These are phyloP conservation scores for Tetrahymena thermophila DNA, from an alignment of 73 alveolate genomes.

Conservation along the genomic window DNA sequence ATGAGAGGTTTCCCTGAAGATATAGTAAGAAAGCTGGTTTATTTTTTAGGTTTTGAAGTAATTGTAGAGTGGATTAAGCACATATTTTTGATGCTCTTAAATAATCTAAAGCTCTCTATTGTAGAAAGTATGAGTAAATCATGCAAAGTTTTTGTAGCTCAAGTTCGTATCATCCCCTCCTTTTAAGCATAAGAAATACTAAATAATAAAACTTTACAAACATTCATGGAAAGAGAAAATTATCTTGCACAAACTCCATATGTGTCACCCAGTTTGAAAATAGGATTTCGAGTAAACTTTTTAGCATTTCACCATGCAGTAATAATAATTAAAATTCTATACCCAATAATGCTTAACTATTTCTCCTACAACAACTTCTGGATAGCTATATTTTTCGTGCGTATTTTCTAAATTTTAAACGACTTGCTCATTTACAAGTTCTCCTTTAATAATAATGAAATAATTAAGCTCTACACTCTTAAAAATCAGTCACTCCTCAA, in stretches of 20 bases:
- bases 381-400: background rate
- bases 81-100: background rate
- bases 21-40: background rate
- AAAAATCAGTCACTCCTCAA: background rate
- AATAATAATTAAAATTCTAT: background rate
- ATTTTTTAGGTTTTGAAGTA: background rate
- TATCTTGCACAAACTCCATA: background rate
- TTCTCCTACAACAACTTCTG: background rate
- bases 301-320: background rate
- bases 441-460: background rate
- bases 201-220: background rate
- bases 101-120: background rate
- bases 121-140: background rate
- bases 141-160: background rate
- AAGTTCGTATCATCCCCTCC: background rate
- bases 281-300: background rate
- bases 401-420: background rate
- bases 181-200: background rate
- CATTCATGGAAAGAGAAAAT: background rate
- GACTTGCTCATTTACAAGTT: background rate
- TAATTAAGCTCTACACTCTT: background rate
- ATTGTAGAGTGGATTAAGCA: background rate
- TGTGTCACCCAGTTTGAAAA: background rate
- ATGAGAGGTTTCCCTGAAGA: background rate
- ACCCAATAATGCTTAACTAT: background rate